phyloP scores from a whole-genome alignment of 331 rosid genomes.

The Malus hybrid region DNA sequence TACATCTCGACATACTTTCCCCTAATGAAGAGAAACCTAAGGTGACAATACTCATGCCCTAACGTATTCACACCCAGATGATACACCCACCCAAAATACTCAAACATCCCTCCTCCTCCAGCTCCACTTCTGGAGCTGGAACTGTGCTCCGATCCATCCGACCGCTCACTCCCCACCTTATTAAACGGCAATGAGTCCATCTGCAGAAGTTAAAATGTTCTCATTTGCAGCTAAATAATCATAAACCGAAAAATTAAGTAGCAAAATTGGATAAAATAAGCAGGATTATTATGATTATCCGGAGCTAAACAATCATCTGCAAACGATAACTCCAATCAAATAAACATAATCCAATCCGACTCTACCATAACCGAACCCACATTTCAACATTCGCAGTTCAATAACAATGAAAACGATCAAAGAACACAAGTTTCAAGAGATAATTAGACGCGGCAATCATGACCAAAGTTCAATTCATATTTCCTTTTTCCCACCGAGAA shows the following conservation, averaged over 20 bases:
- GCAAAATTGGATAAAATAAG: background rate
- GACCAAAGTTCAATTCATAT: background rate
- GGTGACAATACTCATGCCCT: conserved; percentile 78
- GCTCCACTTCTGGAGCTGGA: conserved; percentile 1
- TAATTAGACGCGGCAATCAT: background rate
- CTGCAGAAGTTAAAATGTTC: background rate
- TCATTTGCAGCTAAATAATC: background rate
- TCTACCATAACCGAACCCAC: background rate
- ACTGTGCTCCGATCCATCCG: conserved; percentile 16
- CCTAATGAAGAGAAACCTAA: conserved; percentile 58
- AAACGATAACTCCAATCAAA: background rate
- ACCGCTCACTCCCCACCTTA: conserved; percentile 23
- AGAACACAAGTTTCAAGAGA: too few relatives aligned
- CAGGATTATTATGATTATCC: background rate
- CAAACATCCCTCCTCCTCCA: conserved; percentile 37
- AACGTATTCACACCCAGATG: conserved; percentile 74
- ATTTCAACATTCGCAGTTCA: background rate
- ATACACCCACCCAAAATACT: conserved; percentile 84
- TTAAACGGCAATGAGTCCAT: conserved; percentile 1
- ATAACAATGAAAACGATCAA: background rate
- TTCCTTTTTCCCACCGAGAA: background rate
- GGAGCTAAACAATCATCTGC: background rate
- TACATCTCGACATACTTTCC: conserved; percentile 70
- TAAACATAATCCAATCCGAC: background rate
- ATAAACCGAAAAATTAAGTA: background rate